Base-by-base conservation (phyloP, 2,329 filamentous ascomycete genomes). In the Sporothrix humicola region DNA sequence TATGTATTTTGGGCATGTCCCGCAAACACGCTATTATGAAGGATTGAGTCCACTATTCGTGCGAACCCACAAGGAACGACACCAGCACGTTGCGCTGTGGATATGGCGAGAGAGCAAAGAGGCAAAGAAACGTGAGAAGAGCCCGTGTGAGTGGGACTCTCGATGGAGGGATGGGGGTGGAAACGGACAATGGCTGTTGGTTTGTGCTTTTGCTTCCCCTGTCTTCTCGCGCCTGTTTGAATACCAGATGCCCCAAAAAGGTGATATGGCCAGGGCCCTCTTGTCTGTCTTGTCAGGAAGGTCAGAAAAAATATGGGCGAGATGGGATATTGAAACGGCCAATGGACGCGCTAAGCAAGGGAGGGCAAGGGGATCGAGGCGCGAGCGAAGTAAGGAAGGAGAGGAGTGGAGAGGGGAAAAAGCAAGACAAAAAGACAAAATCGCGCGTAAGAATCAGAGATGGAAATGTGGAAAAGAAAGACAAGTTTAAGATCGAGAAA, bases 321-420 rank as follows among this genome's bases (percentile, higher is more conserved):
- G 26, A 58, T 46, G 46, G 52, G 9, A 48, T 26, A 70, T 61
- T 71, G 69, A 71, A 71, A 71, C 54, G 42, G 42, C 69, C 54
- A 50, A 59, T 50, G 42, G 54, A 71, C 37, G 31, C 69, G 69
- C 69, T 71, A 71, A 54, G 54, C 54, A 71, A 26, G 68, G 68
- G 66, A 59, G 66, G 9, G 68, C 26, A 56, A 42, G 26, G 31
- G 65, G 48, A 42, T 54, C 17, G 26, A 69, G 48, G 65, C 17
- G 7, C 2, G 31, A n/a, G 20, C 46, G 13, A 37, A 3, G 65
- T 31, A n/a, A 61, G 58, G 58, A 61, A 26, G 54, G 54, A 61
- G 31, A 61, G 13, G 31, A 15, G 10, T 23, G 17, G 8, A 23
- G 58, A 61, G 58, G 31, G 23, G 52, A 37, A 68, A 52, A 26